phyloP scores from a whole-genome alignment of 225 moss, liverwort and hornwort genomes.

The Neckera pumila region DNA sequence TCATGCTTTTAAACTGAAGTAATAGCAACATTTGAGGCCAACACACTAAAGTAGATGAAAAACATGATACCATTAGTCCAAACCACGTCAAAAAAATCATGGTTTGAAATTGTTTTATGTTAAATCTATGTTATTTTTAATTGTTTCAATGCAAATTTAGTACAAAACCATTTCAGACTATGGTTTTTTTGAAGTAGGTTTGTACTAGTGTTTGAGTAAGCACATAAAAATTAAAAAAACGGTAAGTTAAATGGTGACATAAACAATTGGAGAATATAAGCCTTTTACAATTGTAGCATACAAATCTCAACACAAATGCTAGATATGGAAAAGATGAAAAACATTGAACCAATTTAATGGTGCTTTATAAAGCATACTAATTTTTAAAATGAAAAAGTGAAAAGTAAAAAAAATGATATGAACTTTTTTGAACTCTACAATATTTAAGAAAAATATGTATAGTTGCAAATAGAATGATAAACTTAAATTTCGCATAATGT shows the following conservation, averaged over 20 bases:
- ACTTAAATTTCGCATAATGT: too few relatives aligned
- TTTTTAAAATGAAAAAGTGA: neutral
- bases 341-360: neutral
- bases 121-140: neutral
- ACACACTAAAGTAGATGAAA: neutral
- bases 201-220: neutral
- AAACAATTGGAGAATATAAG: neutral
- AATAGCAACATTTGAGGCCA: too few relatives aligned
- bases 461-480: neutral
- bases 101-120: neutral
- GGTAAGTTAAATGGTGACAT: neutral
- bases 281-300: neutral
- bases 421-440: neutral
- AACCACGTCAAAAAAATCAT: accelerated
- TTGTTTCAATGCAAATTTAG: neutral
- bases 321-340: neutral
- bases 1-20: too few relatives aligned
- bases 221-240: neutral
- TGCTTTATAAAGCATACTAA: neutral
- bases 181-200: accelerated
- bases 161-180: neutral
- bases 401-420: neutral
- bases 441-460: neutral
- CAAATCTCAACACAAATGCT: too few relatives aligned
- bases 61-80: neutral